A percentile compares a stretch with the other conserved stretches of the same genome.
Evolutionary conservation across 805 yeast species (phyloP).

Genomic region (Nematodospora valgi): DNA sequence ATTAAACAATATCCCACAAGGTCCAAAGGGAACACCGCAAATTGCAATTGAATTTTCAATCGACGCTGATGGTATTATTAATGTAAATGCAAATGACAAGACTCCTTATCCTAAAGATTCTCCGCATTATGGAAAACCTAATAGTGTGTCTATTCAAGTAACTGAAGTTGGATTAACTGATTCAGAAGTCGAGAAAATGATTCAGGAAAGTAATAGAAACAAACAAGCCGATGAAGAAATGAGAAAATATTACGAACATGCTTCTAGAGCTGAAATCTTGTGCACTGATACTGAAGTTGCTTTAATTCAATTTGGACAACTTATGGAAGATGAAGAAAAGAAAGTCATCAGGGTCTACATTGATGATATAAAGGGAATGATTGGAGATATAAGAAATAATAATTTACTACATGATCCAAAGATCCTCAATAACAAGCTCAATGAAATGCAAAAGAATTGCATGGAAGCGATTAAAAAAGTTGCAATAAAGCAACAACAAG

Average conservation of each 20-base stretch:
- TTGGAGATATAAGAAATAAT: slow-evolving; percentile 31
- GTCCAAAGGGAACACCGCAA: slow-evolving; percentile 79
- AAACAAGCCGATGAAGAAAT: slow-evolving; percentile 57
- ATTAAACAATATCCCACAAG: slow-evolving; percentile 67
- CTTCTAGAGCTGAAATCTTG: slow-evolving; percentile 73
- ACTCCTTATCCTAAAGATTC: slow-evolving; percentile 36
- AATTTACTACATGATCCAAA: slow-evolving; percentile 30
- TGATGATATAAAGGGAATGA: slow-evolving; percentile 21
- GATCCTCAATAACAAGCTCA: slow-evolving; percentile 31
- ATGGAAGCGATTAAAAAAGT: slow-evolving; percentile 38
- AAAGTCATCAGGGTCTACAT: slow-evolving; percentile 17
- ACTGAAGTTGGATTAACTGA: slow-evolving; percentile 70
- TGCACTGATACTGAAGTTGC: slow-evolving; percentile 89
- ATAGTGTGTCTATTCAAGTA: slow-evolving; percentile 59
- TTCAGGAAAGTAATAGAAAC: slow-evolving; percentile 63
- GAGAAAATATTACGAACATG: slow-evolving; percentile 64
- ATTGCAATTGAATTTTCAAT: slow-evolving; percentile 73
- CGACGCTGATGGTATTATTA: slow-evolving; percentile 75
- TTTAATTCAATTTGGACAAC: slow-evolving; percentile 60
- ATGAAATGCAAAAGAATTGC: slow-evolving; percentile 34
- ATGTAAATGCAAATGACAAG: slow-evolving; percentile 56
- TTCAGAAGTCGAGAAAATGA: slow-evolving; percentile 59
- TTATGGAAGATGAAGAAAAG: slow-evolving; percentile 50
- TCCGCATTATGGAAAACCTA: slow-evolving; percentile 42
- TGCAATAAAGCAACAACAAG: slow-evolving; percentile 31